Evolutionary conservation across 2,329 filamentous ascomycete species (phyloP).

Genomic region (Aspergillus aculeatinus): DNA sequence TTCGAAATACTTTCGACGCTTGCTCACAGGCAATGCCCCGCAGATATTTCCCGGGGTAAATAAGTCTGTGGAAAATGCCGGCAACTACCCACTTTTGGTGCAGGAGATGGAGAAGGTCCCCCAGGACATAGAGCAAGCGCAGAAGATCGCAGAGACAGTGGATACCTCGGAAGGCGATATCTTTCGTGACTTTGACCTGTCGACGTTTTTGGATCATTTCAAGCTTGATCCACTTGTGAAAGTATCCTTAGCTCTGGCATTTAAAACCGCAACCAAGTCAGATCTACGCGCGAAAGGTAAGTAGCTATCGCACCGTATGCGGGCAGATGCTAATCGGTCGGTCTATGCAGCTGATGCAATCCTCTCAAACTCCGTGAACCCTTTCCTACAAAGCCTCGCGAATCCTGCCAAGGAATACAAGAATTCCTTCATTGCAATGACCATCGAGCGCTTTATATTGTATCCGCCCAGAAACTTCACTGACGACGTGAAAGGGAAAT

Average conservation of each 20-base stretch:
- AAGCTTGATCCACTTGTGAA: conserved; percentile 86
- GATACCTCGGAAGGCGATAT: conserved; percentile 88
- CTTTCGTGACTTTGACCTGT: conserved; percentile 94
- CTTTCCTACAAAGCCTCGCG: conserved; percentile 75
- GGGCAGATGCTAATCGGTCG: conserved; percentile 7
- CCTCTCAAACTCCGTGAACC: conserved; percentile 72
- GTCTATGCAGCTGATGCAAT: conserved; percentile 74
- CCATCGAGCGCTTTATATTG: conserved; percentile 83
- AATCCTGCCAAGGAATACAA: conserved; percentile 66
- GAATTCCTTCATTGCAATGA: conserved; percentile 69
- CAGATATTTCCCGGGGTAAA: conserved; percentile 83
- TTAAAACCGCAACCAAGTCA: conserved; percentile 75
- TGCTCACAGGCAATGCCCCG: conserved; percentile 85
- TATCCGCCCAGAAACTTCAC: conserved; percentile 85
- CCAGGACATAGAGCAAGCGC: conserved; percentile 75
- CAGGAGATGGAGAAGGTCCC: conserved; percentile 84
- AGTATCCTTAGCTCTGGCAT: conserved; percentile 81
- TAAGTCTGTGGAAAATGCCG: conserved; percentile 70
- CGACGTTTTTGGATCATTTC: conserved; percentile 93
- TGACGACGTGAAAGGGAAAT: conserved; percentile 67
- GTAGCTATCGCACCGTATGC: conserved; percentile 18
- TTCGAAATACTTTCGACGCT: conserved; percentile 88
- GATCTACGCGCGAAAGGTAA: conserved; percentile 89
- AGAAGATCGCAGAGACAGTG: conserved; percentile 89
- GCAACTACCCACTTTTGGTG: conserved; percentile 79